Evolutionary conservation across 2,329 filamentous ascomycete species (phyloP).

Genomic region (Dactylella cylindrospora): DNA sequence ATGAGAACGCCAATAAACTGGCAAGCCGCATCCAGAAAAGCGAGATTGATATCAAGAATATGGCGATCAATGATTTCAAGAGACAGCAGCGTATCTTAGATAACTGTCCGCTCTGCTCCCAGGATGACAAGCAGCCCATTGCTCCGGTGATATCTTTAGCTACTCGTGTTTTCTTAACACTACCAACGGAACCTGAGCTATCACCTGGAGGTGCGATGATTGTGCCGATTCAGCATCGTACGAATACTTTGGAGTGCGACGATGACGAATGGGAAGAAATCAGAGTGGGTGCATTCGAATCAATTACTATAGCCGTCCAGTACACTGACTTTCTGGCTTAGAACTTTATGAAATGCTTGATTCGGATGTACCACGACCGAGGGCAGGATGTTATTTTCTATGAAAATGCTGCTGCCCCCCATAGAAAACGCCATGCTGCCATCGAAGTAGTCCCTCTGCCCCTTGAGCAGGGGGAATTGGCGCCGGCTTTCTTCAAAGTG

Average conservation of each 20-base stretch:
- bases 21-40: slow-evolving; percentile 84
- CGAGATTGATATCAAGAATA: slow-evolving; percentile 81
- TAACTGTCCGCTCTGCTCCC: slow-evolving; percentile 84
- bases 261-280: slow-evolving; percentile 99
- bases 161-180: slow-evolving; percentile 81
- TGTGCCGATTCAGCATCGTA: slow-evolving; percentile 80
- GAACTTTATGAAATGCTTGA: slow-evolving; percentile 98
- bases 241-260: slow-evolving; percentile 93
- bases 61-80: slow-evolving; percentile 83
- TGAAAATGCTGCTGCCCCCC: slow-evolving; percentile 85
- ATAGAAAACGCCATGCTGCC: slow-evolving; percentile 77
- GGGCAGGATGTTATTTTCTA: slow-evolving; percentile 94
- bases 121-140: slow-evolving; percentile 74
- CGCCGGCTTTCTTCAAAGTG: slow-evolving; percentile 82
- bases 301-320: background rate
- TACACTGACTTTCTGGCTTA: slow-evolving; percentile 13
- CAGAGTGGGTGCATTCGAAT: slow-evolving; percentile 55
- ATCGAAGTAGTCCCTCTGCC: slow-evolving; percentile 85
- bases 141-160: slow-evolving; percentile 84
- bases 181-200: slow-evolving; percentile 86
- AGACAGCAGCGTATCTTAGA: slow-evolving; percentile 85
- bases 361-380: slow-evolving; percentile 89
- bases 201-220: slow-evolving; percentile 78
- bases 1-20: slow-evolving; percentile 90
- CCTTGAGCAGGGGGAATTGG: slow-evolving; percentile 84